Evolutionary conservation across 257 asterid genomes (phyloP), one percentile per base, ranked within the genome.

Genomic region (Paulownia fortunei): DNA sequence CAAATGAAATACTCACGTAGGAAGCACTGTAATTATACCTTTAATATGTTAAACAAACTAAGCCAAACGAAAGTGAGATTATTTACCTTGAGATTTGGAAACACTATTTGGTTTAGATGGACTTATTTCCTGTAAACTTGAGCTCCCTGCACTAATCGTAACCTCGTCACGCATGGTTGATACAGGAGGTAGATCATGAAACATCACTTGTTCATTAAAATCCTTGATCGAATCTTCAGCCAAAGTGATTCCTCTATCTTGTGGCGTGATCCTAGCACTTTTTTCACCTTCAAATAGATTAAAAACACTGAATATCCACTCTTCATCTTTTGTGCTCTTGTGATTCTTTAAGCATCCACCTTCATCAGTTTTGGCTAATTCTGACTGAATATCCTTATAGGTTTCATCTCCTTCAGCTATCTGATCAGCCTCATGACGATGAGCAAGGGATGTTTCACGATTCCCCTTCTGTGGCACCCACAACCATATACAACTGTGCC

Each of bases 281-380:
- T 21, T 71, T 74, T 74, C 83, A 62, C 69, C 52, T 55, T 77
- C 83, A 77, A 69, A 77, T 63, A 78, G 69, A 69, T 47, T 12
- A 81, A 58, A 70, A 6, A 66, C 10, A 30, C 47, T 26, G 8
- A 56, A 71, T 23, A 37, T 36, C 16, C 8, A 0, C 42, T 63
- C 76, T 13, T 59, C 80, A 61, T 60, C 64, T 21, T 52, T 51
- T 11, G 61, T 2, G 52, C 32, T 51, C 74, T 76, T 44, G 8
- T 64, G 60, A 78, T 60, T 70, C 66, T 62, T 21, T n/a, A 58
- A 63, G 77, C 77, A 36, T 42, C 55, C 80, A 66, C 64, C 82
- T 56, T 72, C 73, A 27, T 54, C 49, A 67, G 26, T 49, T 66
- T 72, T 66, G 42, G 77, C 61, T 37, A 30, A 67, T 24, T 75